Base-by-base conservation (phyloP, 768 basidiomycete species). In the Phanerodontia chrysosporium region DNA sequence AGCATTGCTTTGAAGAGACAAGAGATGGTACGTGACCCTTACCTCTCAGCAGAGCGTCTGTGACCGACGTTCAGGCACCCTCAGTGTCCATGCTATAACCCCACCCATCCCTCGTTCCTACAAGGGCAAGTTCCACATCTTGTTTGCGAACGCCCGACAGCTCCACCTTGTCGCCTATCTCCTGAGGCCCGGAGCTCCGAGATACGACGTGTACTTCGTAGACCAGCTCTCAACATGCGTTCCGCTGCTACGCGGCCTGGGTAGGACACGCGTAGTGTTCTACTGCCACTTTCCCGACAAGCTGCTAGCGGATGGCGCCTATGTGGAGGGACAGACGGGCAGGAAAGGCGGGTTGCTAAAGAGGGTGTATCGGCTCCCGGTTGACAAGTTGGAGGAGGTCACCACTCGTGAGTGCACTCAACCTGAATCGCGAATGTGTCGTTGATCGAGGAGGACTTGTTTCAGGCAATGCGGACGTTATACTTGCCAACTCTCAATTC, bases 261-360 rank as follows among this genome's bases (percentile, higher is more conserved):
- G 78, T 2, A 77, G 78, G 22, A 91, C 83, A n/a, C 85, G 92
- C 1, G 90, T 96, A 29, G 87, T 98, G 21, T 98, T 98, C 73
- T 98, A 99, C 70, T 96, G 94, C 64, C 97, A 98, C 70, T 98
- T 99, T 64, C 97, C 96, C 0, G 96, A 99, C 74, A 96, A 96
- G 72, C 78, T 98, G 0, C 81, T 98, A 27, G 84, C 89, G 6
- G 82, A 84, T 61, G 90, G 90, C 0, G 83, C 79, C 39, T 84
- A 73, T 66, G 78, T 85, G 0, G 84, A 88, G 54, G 86, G 83
- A 13, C 72, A 75, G 55, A 66, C 72, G 45, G 71, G 69, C 39
- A 79, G 70, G 66, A 75, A 73, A 2, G 72, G 73, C 0, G 70
- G 82, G 21, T 32, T 87, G 2, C 64, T 96, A 65, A 93, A 93